Evolutionary conservation across 768 basidiomycete species (phyloP), one percentile per base, ranked within the genome.

Genomic region (Clavaria fumosa): DNA sequence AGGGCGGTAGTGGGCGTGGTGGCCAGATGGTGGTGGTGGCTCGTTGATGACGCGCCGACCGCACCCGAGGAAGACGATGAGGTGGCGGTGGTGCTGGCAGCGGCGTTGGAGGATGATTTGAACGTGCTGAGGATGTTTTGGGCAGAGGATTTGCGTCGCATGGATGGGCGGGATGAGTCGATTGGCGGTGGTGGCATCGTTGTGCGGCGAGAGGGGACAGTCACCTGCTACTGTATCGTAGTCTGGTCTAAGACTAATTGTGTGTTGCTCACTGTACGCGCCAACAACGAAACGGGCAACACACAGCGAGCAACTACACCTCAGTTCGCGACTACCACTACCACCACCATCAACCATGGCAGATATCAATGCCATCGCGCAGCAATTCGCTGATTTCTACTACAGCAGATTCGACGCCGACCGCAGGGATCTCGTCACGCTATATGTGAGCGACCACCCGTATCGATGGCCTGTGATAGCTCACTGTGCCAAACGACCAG

Each of bases 71-170:
- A 58, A 12, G 58, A 44, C 11, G 60, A 49, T 10, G 58, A 55
- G 33, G 52, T 43, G 28, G 50, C 51, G 32, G 57, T 46, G 34
- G 54, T 52, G 30, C 56, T 50, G 12, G 62, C 57, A 14, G 60
- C 48, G 22, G 59, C 55, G 7, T 55, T 45, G 36, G 60, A 49
- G 42, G 31, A 35, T 21, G 62, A 43, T 56, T 75, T 85, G 69
- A 84, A 84, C 30, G 77, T 75, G 5, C 75, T 72, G 23, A 89
- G 67, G 33, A 88, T 65, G 56, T 86, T 83, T 60, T 80, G 83
- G 7, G 78, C 83, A 7, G 82, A 84, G 14, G 81, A 82, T 61
- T 88, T 89, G 46, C 84, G 73, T 47, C 83, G 77, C 69, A 89
- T 78, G 5, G 61, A 47, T 20, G 81, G 79, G 38, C 74, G 71